Percentiles rank a stretch among this genome's conserved stretches.
Conservation (phyloP, 495 filamentous ascomycete genomes). For the Pyrenopolyporus hunteri region DNA sequence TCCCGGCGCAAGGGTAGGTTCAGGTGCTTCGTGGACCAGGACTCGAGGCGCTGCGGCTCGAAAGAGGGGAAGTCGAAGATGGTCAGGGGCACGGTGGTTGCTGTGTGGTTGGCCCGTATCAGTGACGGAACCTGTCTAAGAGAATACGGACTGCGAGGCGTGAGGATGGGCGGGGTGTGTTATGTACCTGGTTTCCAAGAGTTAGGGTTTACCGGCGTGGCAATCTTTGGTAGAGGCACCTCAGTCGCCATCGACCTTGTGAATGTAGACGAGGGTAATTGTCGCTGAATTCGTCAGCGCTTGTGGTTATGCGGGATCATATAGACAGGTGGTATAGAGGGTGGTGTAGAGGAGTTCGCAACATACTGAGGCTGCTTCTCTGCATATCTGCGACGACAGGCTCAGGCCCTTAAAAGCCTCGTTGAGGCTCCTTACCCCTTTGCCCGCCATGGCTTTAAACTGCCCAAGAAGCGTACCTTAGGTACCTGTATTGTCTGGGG, state of each 20-base stretch:
- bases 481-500: neutral
- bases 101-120: constrained; percentile 41
- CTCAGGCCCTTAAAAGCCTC: constrained; percentile 54
- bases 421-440: constrained; percentile 52
- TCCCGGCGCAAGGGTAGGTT: constrained; percentile 86
- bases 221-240: constrained; percentile 52
- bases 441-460: constrained; percentile 48
- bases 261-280: constrained; percentile 38
- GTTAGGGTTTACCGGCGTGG: constrained; percentile 43
- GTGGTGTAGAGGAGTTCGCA: neutral
- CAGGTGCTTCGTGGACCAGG: constrained; percentile 82
- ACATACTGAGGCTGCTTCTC: constrained; percentile 41
- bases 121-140: constrained; percentile 11
- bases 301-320: no score
- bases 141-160: constrained; percentile 32
- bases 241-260: constrained; percentile 84
- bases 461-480: neutral
- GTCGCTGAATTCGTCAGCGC: constrained; percentile 23
- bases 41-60: constrained; percentile 79
- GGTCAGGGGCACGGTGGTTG: constrained; percentile 72
- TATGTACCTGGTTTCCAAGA: constrained; percentile 39
- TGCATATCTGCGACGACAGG: constrained; percentile 49
- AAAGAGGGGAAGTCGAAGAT: constrained; percentile 89
- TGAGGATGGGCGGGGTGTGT: constrained; percentile 3
- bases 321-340: no score